Percentiles rank a stretch among this genome's conserved stretches.
Conservation (phyloP, 75 land plant genomes). For the Azolla pinnata region DNA sequence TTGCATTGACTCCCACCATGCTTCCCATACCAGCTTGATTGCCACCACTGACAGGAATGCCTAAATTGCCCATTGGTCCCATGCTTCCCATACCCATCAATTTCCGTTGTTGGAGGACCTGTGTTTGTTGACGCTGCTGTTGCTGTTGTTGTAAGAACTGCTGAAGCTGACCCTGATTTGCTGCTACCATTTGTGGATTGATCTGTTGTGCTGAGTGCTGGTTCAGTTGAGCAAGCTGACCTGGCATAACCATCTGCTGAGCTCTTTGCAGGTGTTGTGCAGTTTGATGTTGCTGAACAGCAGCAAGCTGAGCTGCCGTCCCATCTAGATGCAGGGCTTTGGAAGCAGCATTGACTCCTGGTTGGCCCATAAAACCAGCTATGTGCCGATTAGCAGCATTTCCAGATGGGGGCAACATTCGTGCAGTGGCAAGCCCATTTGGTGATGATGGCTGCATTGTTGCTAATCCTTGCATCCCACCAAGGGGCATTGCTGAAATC, state of each 20-base stretch:
- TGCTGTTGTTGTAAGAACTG: conserved; percentile 25
- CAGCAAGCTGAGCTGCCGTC: conserved; percentile 35
- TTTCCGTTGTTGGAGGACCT: conserved; percentile 29
- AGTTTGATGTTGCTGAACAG: conserved; percentile 21
- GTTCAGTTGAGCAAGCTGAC: conserved; percentile 45
- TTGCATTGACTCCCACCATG: conserved; percentile 42
- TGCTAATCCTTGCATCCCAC: conserved; percentile 21
- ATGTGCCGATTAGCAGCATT: conserved; percentile 36
- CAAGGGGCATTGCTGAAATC: conserved; percentile 26
- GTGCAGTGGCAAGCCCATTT: conserved; percentile 27
- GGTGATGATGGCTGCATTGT: conserved; percentile 29
- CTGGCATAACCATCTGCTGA: conserved; percentile 26
- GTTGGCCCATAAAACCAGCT: conserved; percentile 34
- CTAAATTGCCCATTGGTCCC: conserved; percentile 39
- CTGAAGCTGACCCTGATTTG: conserved; percentile 18
- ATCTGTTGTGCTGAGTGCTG: conserved; percentile 44
- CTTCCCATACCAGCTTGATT: conserved; percentile 23
- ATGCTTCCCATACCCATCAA: conserved; percentile 32
- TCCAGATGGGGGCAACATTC: conserved; percentile 60
- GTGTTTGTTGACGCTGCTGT: conserved; percentile 31
- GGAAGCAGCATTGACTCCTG: conserved; percentile 33
- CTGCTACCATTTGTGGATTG: conserved; percentile 25
- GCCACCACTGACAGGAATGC: conserved; percentile 29
- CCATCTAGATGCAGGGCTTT: conserved; percentile 41
- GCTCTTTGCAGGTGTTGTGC: conserved; percentile 42